Base-by-base conservation (phyloP, 73 alveolate genomes). In the Stentor roeselii region DNA sequence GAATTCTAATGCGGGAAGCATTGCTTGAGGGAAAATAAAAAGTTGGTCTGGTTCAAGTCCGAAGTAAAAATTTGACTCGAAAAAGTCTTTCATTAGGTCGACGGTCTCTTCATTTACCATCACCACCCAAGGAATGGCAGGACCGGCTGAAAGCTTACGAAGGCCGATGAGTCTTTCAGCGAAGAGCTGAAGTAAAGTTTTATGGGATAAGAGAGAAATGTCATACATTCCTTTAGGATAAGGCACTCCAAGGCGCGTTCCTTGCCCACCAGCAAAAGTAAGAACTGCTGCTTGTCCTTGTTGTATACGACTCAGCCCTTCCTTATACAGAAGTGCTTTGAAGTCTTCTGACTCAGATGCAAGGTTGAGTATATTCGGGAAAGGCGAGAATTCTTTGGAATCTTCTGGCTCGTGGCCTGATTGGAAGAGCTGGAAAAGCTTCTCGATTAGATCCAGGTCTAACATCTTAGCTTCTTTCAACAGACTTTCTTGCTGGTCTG, bases 211-310 rank as follows among this genome's bases (percentile, higher is more conserved):
- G n/a, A 93, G 67, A 15, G 95, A 96, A 42, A 96, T 92, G 78
- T 91, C 90, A 89, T 89, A 96, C 92, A 86, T 95, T 3, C 99
- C 99, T 85, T 96, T 96, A 3, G 99, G 97, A 60, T 88, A 91
- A 59, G 90, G 84, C 78, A 87, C 91, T 2, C 99, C 99, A 3
- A 96, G 89, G 78, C 99, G 83, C 27, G 99, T 87, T 3, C 98
- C 99, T 88, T 86, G 80, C 39, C 99, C 99, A 0, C 99, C 99
- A 14, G 99, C 97, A 86, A 96, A 86, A 82, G 75, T 86, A 30
- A 76, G 39, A 41, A 76, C 60, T 15, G 84, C 84, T n/a, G 59
- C 74, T 76, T 76, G n/a, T 31, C 84, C 84, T 76, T 39, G 36
- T 37, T 32, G 36, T 21, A 76, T 39, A 21, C 32, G 34, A n/a